Base-by-base conservation (phyloP, 208 protist genomes). In the Trypanosoma platydactyli region DNA sequence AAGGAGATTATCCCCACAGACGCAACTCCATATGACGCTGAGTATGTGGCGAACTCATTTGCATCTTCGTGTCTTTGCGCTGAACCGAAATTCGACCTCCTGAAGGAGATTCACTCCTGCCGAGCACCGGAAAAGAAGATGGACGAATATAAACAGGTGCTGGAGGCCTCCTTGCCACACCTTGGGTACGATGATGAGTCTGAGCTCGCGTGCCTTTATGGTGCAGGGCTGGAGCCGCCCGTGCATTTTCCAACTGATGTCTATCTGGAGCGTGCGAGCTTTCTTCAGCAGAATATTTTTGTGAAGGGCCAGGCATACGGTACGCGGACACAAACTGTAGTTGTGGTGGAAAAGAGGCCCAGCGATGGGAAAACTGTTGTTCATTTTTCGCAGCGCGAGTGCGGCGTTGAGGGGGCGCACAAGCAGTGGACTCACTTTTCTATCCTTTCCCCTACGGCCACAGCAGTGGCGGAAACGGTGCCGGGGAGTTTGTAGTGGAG, bases 241-340 rank as follows among this genome's bases (percentile, higher is more conserved):
- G 16, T 55, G 1, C 67, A 71, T 18, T 44, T 68, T 30, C 44
- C 55, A 12, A 66, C 68, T 2, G 68, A 66, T 44, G 61, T 38
- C 7, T 79, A 76, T 5, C 42, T 55, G 29, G 25, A 59, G 27
- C 40, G 50, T 11, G 76, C 76, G 52, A 61, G 68, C 44, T 69
- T 73, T 59, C 35, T 72, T 33, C 79, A 86, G 55, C 62, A 67
- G 3, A 81, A 70, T 71, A 86, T 89, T 40, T 72, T 83, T 46
- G 62, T 68, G 35, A 69, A 60, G 1, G 18, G 53, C 13, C 20
- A 20, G n/a, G 66, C 50, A 7, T 73, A 80, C 64, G 80, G 77
- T 11, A 89, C 80, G 6, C 77, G 78, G 22, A 66, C 79, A 41
- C 83, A 86, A 46, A 83, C 83, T 29, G 69, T 86, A 33, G 83